A percentile compares a stretch with the other conserved stretches of the same genome.
phyloP scores from a whole-genome alignment of 352 stramenopile species.

The Blastocystis sp. region DNA sequence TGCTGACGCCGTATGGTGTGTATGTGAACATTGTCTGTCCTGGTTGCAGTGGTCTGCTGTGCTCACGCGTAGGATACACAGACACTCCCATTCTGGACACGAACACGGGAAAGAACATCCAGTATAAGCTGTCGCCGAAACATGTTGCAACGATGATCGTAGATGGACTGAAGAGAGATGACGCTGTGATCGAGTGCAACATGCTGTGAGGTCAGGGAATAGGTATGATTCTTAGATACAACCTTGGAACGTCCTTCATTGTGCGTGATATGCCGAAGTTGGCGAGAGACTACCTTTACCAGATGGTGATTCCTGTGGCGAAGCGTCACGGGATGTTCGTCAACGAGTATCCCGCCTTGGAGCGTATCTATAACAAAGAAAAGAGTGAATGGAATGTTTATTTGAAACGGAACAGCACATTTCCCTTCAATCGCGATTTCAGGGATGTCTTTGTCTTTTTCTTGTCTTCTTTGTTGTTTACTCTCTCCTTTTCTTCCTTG shows the following conservation, averaged over 20 bases:
- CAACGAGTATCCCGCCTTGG: slow-evolving; percentile 52
- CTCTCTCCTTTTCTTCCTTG: not conserved
- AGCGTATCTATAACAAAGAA: slow-evolving; percentile 27
- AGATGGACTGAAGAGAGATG: slow-evolving; percentile 46
- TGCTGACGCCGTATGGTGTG: slow-evolving; percentile 56
- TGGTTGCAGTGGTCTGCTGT: not conserved
- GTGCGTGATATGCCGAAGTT: slow-evolving; percentile 43
- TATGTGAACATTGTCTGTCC: slow-evolving; percentile 66
- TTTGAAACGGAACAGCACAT: slow-evolving; percentile 35
- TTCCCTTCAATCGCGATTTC: slow-evolving; percentile 8
- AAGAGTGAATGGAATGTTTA: slow-evolving; percentile 11
- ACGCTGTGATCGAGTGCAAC: slow-evolving; percentile 63
- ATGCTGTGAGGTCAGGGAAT: slow-evolving; percentile 26
- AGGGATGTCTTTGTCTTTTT: slow-evolving; percentile 3
- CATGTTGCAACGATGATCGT: slow-evolving; percentile 36
- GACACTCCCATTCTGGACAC: slow-evolving; percentile 59
- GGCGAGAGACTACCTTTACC: slow-evolving; percentile 47
- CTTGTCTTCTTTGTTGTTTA: not conserved
- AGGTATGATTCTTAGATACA: slow-evolving; percentile 1
- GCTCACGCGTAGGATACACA: slow-evolving; percentile 3
- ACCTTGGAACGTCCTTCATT: slow-evolving; percentile 6
- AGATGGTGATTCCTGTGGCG: slow-evolving; percentile 50
- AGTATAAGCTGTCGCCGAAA: slow-evolving; percentile 8
- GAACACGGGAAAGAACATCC: slow-evolving; percentile 37
- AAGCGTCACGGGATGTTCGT: slow-evolving; percentile 40